Evolutionary conservation across 306 rosid genomes (phyloP), one percentile per base, ranked within the genome.

Genomic region (Lupinus albus): DNA sequence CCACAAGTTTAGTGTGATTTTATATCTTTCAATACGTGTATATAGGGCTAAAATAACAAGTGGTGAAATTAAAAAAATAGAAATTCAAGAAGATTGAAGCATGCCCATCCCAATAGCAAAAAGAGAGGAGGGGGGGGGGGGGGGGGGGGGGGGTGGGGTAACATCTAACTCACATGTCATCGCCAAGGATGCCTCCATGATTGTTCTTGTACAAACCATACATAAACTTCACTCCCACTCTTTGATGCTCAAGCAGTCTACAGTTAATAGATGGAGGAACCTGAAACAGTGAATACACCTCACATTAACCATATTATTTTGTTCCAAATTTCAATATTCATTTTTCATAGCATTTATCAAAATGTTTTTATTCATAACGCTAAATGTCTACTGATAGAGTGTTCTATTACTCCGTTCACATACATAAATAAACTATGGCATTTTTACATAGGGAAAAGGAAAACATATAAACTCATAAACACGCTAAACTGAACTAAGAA

Each of bases 181-280:
- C 98, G 64, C 96, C 98, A 81, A 92, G 98, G 67, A 92, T 76
- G 59, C 98, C 98, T 50, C 98, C 98, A 76, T 82, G 95, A 58
- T 86, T 90, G 64, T 87, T 87, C 85, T 86, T 87, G 80, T 84
- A 89, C 71, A 92, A 71, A 68, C 72, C 80, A 71, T 86, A 87
- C 46, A 92, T 61, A 84, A 92, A 92, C 74, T 71, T 78, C 50
- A 92, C 95, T 36, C 96, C 96, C 69, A 32, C 89, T 60, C 96
- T 84, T 73, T 92, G 98, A 77, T 92, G 95, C 75, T 81, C 91
- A 78, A 92, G 96, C 72, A 92, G 86, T 77, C 93, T 84, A 73
- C 95, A 89, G 81, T 92, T 89, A 74, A 92, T 81, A 79, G 98
- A 84, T 41, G 96, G 80, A 41, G 98, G 95, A 66, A 92, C 93